Conservation (phyloP, 441 rosid species). For the Populus hybrid region DNA sequence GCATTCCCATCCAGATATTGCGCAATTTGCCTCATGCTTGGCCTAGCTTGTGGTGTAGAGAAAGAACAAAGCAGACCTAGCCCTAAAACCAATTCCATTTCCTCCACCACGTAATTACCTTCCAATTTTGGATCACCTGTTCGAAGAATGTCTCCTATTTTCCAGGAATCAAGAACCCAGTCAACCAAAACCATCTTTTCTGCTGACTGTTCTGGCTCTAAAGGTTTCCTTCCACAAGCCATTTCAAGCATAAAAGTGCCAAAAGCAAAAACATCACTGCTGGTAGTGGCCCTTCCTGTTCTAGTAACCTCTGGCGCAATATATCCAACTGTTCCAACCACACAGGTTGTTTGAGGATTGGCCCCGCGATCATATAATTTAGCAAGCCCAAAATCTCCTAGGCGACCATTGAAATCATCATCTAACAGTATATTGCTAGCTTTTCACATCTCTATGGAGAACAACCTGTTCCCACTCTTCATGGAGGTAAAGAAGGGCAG, state of each 20-base stretch:
- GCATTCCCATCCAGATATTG: conserved; percentile 45
- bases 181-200: conserved; percentile 41
- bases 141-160: conserved; percentile 34
- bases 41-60: conserved; percentile 34
- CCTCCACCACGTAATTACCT: conserved; percentile 34
- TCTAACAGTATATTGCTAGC: conserved; percentile 32
- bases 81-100: conserved; percentile 55
- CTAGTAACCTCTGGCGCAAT: conserved; percentile 31
- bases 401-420: conserved; percentile 15
- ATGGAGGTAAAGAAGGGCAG: conserved; percentile 34
- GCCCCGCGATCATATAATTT: too few species aligned
- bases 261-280: conserved; percentile 57
- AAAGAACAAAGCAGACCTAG: conserved; percentile 52
- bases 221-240: conserved; percentile 60
- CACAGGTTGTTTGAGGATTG: too few species aligned
- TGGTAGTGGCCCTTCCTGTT: conserved; percentile 51
- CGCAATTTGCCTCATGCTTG: conserved; percentile 45
- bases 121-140: conserved; percentile 46
- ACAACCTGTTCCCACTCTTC: conserved; percentile 45
- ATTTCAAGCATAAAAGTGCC: conserved; percentile 70
- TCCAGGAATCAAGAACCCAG: conserved; percentile 48
- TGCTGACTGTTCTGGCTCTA: conserved; percentile 24
- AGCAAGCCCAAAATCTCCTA: too few species aligned
- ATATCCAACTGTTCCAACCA: too few species aligned
- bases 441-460: conserved; percentile 42